phyloP scores from a whole-genome alignment of 108 stramenopile genomes.

The Skeletonema potamos region DNA sequence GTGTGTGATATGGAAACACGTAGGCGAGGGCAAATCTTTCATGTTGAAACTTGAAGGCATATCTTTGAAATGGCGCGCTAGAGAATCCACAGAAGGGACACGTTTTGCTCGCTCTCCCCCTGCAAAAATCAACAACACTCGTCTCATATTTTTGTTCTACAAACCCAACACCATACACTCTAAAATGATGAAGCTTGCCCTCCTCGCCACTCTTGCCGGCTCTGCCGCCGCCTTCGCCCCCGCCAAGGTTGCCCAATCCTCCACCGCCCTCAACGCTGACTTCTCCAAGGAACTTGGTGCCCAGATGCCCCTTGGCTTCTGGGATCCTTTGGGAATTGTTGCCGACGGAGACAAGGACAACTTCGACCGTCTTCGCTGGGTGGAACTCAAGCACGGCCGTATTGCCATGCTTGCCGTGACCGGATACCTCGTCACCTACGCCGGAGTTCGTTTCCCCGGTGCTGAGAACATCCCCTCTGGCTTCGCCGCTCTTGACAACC shows the following conservation, averaged over 20 bases:
- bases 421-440: constrained; percentile 73
- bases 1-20: too few relatives aligned
- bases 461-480: constrained; percentile 73
- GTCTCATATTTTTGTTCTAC: neutral
- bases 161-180: neutral
- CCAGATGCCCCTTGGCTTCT: constrained; percentile 61
- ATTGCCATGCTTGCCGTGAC: constrained; percentile 59
- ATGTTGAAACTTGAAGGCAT: neutral
- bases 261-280: constrained; percentile 37
- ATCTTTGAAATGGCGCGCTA: constrained; percentile 2
- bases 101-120: neutral
- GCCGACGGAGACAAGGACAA: constrained; percentile 58
- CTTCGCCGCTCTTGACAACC: constrained; percentile 53
- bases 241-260: constrained; percentile 7
- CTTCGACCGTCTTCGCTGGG: constrained; percentile 61
- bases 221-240: constrained; percentile 37
- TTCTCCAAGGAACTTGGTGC: constrained; percentile 87
- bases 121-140: neutral
- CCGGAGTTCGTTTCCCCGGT: constrained; percentile 78
- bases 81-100: neutral
- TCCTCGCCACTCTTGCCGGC: constrained; percentile 55
- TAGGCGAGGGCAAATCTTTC: neutral
- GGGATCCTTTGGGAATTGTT: constrained; percentile 63
- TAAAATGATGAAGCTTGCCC: constrained; percentile 51
- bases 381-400: constrained; percentile 63